Base-by-base conservation (phyloP, 2,329 filamentous ascomycete genomes). In the Colletotrichum sp. region DNA sequence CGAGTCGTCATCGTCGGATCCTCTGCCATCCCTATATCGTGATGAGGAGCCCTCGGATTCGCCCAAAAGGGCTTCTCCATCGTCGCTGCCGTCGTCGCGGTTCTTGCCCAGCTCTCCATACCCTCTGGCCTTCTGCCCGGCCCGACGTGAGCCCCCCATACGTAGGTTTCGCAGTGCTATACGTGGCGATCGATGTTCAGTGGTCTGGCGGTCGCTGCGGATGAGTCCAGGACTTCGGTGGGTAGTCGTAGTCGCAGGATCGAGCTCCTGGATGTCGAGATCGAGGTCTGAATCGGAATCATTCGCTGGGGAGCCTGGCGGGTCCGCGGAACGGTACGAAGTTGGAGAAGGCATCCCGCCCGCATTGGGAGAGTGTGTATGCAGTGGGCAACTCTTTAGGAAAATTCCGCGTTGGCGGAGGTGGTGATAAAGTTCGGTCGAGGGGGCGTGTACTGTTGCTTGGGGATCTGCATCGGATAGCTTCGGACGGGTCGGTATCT, bases 271-370 rank as follows among this genome's bases (percentile, higher is more conserved):
- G 79, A 95, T 90, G 80, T 96, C 94, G 81, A 97, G 89, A 78
- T 95, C 93, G 80, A 93, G 91, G 83, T 96, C 94, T 66, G 93
- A 95, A 83, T 96, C 94, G 82, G 93, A 95, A 82, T 96, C 94
- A 85, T 92, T 88, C 81, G 88, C 85, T 76, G 90, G 89, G 76
- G 90, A 92, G 85, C 94, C 92, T 85, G 92, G 92, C 81, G 91
- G 90, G 83, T 93, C 90, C 81, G 90, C 86, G 80, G 86, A 85
- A 81, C 86, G 88, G 83, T 89, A 88, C 39, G 87, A 83, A 72
- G 86, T 86, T 87, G 88, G 85, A 81, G 88, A 84, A 89, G 90
- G 89, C 91, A 92, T 91, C 84, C 89, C 89, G 89, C 84, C 70
- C 74, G 71, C 74, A 76, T 76, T 74, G 74, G 74, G 59, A 69